These are phyloP conservation scores for Pogostemon cablin DNA, from an alignment of 257 asterid species.

Conservation along the genomic window DNA sequence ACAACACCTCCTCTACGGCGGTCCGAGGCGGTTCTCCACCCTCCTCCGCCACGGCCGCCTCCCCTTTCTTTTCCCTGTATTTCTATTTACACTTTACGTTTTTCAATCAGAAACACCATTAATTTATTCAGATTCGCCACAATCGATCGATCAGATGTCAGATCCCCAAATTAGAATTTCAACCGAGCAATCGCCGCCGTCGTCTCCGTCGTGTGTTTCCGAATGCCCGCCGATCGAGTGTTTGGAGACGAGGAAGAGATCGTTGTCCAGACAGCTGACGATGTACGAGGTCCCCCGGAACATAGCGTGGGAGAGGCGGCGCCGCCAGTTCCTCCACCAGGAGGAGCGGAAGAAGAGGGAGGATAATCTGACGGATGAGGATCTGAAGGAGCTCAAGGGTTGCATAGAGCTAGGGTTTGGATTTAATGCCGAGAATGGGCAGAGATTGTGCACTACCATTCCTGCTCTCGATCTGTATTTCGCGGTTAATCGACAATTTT, in stretches of 20 bases:
- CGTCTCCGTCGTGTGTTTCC: no score
- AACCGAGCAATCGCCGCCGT: slow-evolving; percentile 59
- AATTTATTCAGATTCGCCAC: no score
- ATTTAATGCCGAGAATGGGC: slow-evolving; percentile 74
- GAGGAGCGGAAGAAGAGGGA: slow-evolving; percentile 44
- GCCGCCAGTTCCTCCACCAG: slow-evolving; percentile 50
- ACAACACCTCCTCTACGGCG: slow-evolving; percentile 42
- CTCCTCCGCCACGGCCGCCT: slow-evolving; percentile 56
- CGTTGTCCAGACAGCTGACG: slow-evolving; percentile 59
- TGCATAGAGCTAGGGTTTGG: slow-evolving; percentile 90
- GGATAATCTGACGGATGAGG: slow-evolving; percentile 67
- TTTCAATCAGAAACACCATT: no score
- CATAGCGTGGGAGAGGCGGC: slow-evolving; percentile 78
- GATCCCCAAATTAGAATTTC: slow-evolving; percentile 16
- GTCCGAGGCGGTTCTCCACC: slow-evolving; percentile 58
- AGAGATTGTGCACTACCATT: slow-evolving; percentile 60
- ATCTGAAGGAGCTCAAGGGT: slow-evolving; percentile 75
- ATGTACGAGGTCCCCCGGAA: slow-evolving; percentile 75
- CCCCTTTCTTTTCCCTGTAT: background rate
- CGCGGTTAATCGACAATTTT: slow-evolving; percentile 64
- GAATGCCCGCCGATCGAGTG: no score
- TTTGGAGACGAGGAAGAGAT: slow-evolving; percentile 36
- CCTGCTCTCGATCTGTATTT: slow-evolving; percentile 88
- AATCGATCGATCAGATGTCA: slow-evolving; percentile 26
- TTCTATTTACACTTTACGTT: no score